Conservation (phyloP, 768 basidiomycete genomes). For the Multifurca ochricompacta region DNA sequence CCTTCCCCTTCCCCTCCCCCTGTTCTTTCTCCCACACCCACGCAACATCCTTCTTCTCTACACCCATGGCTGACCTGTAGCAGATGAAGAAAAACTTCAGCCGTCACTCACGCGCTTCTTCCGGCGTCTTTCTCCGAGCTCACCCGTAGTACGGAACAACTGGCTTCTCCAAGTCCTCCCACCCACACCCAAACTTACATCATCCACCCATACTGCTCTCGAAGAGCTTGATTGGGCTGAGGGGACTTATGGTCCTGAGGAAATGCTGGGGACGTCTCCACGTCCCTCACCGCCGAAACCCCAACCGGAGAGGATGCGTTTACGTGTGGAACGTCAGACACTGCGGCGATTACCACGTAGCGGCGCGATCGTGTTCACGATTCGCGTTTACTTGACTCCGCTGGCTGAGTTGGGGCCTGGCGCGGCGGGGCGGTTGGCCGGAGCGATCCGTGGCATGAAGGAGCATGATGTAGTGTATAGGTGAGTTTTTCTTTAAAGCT, state of each 20-base stretch:
- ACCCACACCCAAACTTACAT: constrained; percentile 18
- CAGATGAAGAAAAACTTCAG: constrained; percentile 56
- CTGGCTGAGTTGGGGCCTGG: constrained; percentile 43
- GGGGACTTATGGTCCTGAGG: constrained; percentile 49
- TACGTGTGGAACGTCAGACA: constrained; percentile 55
- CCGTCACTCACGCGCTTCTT: constrained; percentile 64
- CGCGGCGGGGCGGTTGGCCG: constrained; percentile 50
- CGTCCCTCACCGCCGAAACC: constrained; percentile 2
- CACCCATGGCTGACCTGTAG: neutral
- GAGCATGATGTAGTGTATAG: constrained; percentile 37
- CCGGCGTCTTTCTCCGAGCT: constrained; percentile 53
- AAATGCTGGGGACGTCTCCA: constrained; percentile 26
- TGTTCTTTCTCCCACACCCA: neutral
- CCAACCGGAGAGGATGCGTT: constrained; percentile 38
- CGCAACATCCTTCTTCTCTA: neutral
- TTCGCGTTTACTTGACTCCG: constrained; percentile 52
- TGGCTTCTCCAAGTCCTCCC: constrained; percentile 42
- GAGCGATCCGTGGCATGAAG: constrained; percentile 52
- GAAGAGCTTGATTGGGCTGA: constrained; percentile 61
- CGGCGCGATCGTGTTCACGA: constrained; percentile 58
- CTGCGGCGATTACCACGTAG: constrained; percentile 49
- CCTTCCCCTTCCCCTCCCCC: no score
- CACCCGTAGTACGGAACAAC: constrained; percentile 67
- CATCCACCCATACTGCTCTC: constrained; percentile 37
- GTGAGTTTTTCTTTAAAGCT: constrained; percentile 47